Base-by-base conservation (phyloP, 1,284 basidiomycete genomes). In the Schizophyllum commune region DNA sequence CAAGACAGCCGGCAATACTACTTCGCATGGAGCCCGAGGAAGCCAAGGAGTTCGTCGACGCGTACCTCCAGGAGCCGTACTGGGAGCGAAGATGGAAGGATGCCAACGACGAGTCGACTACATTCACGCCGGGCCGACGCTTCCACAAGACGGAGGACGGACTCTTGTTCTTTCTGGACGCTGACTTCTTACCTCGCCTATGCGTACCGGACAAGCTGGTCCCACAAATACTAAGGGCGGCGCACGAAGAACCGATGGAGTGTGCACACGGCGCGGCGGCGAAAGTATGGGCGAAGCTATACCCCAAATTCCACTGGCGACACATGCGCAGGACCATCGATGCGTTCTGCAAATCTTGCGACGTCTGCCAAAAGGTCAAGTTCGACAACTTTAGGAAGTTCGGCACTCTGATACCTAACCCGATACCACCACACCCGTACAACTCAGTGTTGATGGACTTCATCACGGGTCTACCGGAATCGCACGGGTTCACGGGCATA, bases 311-410 rank as follows among this genome's bases (percentile, higher is more conserved):
- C 59, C 75, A 68, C 60, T 79, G 75, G 77, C 73, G 71, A 2
- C 34, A 55, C 5, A 72, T 77, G 73, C 63, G 61, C 1, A 47
- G 60, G 19, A 68, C 72, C 57, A 65, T 74, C 5, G 62, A 65
- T 9, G 20, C 54, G 13, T 77, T 68, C 62, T 63, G 66, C 13
- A 32, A 53, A 13, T 67, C 68, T 0, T 78, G 77, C 63, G 68
- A 70, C 20, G 62, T 67, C 5, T 79, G 76, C 61, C 69, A 72
- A 57, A 69, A 73, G 27, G 68, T 65, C 58, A 76, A 77, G 65
- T 34, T 67, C 0, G 15, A 47, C 7, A 60, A 66, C 19, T 69
- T 72, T 55, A 59, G 58, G 21, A 67, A 65, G 1, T 66, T 67
- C 53, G 77, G 78, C 0, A 56, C 67, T 0, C 68, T 81, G 2